phyloP scores from a whole-genome alignment of 345 rosid genomes.

The Lepidium sativum region DNA sequence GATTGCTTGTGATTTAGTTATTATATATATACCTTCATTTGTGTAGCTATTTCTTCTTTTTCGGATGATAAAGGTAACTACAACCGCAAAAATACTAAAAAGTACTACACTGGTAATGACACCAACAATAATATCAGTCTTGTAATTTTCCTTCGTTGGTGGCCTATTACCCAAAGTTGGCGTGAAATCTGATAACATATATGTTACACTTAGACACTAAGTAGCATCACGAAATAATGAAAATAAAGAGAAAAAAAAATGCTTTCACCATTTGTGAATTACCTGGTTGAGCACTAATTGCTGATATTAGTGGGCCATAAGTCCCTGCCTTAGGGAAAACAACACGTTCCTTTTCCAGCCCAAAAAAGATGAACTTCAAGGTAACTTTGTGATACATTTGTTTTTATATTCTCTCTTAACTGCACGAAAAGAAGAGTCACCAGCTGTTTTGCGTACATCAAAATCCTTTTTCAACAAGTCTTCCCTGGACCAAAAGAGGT shows the following conservation, averaged over 20 bases:
- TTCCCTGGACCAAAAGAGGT: slow-evolving; percentile 17
- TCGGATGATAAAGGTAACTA: too few species aligned
- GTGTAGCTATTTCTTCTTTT: too few species aligned
- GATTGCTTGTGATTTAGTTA: background rate
- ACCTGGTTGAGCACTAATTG: slow-evolving; percentile 58
- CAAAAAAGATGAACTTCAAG: slow-evolving; percentile 23
- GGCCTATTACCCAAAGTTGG: too few species aligned
- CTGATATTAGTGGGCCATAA: slow-evolving; percentile 33
- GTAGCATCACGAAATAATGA: background rate
- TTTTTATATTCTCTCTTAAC: background rate
- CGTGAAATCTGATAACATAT: background rate
- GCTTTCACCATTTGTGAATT: background rate
- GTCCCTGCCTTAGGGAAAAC: slow-evolving; percentile 18
- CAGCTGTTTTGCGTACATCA: slow-evolving; percentile 34
- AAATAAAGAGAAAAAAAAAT: background rate
- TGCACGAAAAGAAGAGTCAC: slow-evolving; percentile 26
- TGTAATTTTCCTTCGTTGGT: too few species aligned
- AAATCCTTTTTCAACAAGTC: slow-evolving; percentile 36
- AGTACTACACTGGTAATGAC: too few species aligned
- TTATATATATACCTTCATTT: too few species aligned
- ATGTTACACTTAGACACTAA: background rate
- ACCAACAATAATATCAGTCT: too few species aligned
- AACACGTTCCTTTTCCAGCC: slow-evolving; percentile 29
- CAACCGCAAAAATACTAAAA: too few species aligned
- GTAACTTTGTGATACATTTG: slow-evolving; percentile 17